A percentile compares a stretch with the other conserved stretches of the same genome.
These are phyloP conservation scores for Eucalyptus coolabah DNA, from an alignment of 345 rosid genomes.

Conservation along the genomic window DNA sequence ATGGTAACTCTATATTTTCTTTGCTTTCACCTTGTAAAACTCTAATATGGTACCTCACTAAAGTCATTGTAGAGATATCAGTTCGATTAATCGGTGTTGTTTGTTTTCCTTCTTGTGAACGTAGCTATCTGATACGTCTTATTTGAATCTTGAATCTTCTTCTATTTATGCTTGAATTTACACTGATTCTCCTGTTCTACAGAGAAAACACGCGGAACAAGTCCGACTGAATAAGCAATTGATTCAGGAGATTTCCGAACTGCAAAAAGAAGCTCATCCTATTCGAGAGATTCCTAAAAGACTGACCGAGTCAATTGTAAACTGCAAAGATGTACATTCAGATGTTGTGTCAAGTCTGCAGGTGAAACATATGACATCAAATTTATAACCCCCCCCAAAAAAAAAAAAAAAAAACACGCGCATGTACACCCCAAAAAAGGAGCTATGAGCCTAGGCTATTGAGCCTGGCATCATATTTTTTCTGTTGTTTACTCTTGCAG, in stretches of 20 bases:
- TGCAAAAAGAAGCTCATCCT: slow-evolving; percentile 32
- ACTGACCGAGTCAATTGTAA: slow-evolving; percentile 28
- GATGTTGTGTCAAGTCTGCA: slow-evolving; percentile 37
- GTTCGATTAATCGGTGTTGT: neutral
- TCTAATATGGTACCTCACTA: neutral
- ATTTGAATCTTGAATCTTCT: neutral
- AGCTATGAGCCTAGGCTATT: neutral
- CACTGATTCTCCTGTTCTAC: neutral
- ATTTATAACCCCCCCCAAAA: neutral
- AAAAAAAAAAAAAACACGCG: neutral
- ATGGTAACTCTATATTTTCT: neutral
- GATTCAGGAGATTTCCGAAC: slow-evolving; percentile 48
- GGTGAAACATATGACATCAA: slow-evolving; percentile 20
- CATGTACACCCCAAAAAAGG: neutral
- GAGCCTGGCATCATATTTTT: neutral
- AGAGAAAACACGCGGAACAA: slow-evolving; percentile 60
- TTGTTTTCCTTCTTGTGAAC: neutral
- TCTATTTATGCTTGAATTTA: neutral
- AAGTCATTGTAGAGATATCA: neutral
- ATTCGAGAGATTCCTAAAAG: slow-evolving; percentile 37
- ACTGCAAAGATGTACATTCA: slow-evolving; percentile 36
- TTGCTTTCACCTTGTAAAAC: neutral
- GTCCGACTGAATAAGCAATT: slow-evolving; percentile 29
- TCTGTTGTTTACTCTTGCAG: neutral
- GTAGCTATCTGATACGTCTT: neutral